Percentiles rank a stretch among this genome's conserved stretches.
phyloP scores from a whole-genome alignment of 768 basidiomycete genomes.

The Multifurca ochricompacta region DNA sequence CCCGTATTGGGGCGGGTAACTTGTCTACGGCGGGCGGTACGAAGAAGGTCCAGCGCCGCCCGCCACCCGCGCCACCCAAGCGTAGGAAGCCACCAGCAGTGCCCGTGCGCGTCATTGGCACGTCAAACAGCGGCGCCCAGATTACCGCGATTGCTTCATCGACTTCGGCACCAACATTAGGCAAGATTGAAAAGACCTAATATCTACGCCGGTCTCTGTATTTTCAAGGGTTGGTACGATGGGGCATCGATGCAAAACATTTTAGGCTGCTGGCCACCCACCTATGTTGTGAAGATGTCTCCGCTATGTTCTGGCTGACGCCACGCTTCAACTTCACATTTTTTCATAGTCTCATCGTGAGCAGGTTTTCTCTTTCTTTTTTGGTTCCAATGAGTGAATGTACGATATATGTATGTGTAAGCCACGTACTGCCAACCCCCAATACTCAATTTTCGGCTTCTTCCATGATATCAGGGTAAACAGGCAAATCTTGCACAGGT shows the following conservation, averaged over 20 bases:
- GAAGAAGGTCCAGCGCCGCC: slow-evolving; percentile 26
- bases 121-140: slow-evolving; percentile 43
- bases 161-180: slow-evolving; percentile 22
- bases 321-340: background rate
- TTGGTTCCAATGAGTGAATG: background rate
- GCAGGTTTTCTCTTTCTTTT: background rate
- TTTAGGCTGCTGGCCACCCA: background rate
- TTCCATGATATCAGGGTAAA: no score
- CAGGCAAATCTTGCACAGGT: no score
- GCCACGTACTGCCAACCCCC: no score
- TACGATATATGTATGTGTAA: background rate
- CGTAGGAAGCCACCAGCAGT: slow-evolving; percentile 67
- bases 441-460: no score
- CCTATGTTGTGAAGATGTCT: background rate
- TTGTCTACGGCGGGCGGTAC: background rate
- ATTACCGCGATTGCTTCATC: slow-evolving; percentile 51
- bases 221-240: background rate
- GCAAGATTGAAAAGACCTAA: background rate
- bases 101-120: slow-evolving; percentile 35
- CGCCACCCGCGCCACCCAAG: slow-evolving; percentile 58
- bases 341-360: background rate
- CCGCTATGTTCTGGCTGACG: background rate
- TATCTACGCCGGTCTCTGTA: background rate
- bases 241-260: background rate
- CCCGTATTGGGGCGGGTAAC: background rate